A percentile compares a stretch with the other conserved stretches of the same genome.
phyloP scores from a whole-genome alignment of 768 basidiomycete species.

The Termitomyces sp. region DNA sequence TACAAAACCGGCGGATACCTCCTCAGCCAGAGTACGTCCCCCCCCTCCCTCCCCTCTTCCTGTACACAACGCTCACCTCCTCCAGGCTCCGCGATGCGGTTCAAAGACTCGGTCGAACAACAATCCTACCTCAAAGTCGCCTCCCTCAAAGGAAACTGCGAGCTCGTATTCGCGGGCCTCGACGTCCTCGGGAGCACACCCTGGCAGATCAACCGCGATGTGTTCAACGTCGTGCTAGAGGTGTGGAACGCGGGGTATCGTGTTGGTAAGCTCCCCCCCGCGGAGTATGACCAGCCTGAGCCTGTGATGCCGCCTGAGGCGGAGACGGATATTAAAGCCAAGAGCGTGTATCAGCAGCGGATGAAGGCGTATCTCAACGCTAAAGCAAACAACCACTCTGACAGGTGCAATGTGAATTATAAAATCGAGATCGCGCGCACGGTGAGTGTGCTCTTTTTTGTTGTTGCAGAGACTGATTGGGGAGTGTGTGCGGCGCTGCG shows the following conservation, averaged over 20 bases:
- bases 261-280: constrained; percentile 82
- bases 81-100: constrained; percentile 78
- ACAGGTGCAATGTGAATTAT: constrained; percentile 91
- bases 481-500: too few species aligned
- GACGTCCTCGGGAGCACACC: constrained; percentile 88
- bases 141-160: constrained; percentile 66
- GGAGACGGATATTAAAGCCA: constrained; percentile 48
- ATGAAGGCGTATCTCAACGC: constrained; percentile 49
- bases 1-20: constrained; percentile 81
- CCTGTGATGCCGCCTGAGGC: constrained; percentile 47
- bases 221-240: constrained; percentile 69
- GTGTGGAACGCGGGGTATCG: constrained; percentile 88
- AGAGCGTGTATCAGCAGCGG: constrained; percentile 47
- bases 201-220: constrained; percentile 79
- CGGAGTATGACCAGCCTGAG: constrained; percentile 56
- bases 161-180: constrained; percentile 82
- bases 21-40: constrained; percentile 60
- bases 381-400: constrained; percentile 83
- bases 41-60: not conserved
- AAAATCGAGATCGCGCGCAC: constrained; percentile 94
- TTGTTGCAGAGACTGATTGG: too few species aligned
- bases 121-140: constrained; percentile 72
- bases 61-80: constrained; percentile 1
- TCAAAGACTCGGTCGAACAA: constrained; percentile 87
- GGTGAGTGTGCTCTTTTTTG: constrained; percentile 41